Conservation (phyloP, 805 yeast genomes). For the Cyberlindnera xylosilytica region DNA sequence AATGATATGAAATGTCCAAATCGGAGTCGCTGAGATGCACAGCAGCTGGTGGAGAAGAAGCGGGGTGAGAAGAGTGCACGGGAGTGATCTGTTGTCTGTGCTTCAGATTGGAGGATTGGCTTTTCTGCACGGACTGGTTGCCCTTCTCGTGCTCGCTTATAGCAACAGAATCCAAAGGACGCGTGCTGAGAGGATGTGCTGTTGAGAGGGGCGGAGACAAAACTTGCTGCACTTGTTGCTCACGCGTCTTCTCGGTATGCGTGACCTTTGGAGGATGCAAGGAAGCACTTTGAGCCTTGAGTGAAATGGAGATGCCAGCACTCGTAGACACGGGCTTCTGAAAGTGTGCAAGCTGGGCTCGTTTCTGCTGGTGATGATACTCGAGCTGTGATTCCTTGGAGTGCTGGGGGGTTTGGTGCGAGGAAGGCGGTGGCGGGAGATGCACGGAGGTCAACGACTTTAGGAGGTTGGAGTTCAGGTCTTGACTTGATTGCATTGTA, state of each 20-base stretch:
- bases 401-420: slow-evolving; percentile 5
- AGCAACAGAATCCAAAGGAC: neutral
- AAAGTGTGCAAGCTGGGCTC: neutral
- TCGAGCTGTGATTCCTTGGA: neutral
- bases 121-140: too few species aligned
- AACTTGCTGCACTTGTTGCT: too few species aligned
- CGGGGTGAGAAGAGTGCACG: slow-evolving; percentile 3
- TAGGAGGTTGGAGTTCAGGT: slow-evolving; percentile 31
- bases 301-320: too few species aligned
- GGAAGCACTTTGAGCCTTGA: too few species aligned
- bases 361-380: neutral
- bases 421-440: slow-evolving; percentile 39
- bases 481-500: slow-evolving; percentile 25
- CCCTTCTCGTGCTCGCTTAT: too few species aligned
- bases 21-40: neutral
- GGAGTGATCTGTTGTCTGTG: slow-evolving; percentile 8
- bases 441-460: slow-evolving; percentile 38
- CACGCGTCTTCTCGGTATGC: too few species aligned
- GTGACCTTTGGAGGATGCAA: too few species aligned
- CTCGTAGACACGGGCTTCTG: too few species aligned
- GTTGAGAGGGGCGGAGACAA: too few species aligned
- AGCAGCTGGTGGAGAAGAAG: slow-evolving; percentile 9
- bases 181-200: too few species aligned
- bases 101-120: neutral
- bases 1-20: neutral